Base-by-base conservation (phyloP, 352 stramenopile species). In the Phytophthora multivora region DNA sequence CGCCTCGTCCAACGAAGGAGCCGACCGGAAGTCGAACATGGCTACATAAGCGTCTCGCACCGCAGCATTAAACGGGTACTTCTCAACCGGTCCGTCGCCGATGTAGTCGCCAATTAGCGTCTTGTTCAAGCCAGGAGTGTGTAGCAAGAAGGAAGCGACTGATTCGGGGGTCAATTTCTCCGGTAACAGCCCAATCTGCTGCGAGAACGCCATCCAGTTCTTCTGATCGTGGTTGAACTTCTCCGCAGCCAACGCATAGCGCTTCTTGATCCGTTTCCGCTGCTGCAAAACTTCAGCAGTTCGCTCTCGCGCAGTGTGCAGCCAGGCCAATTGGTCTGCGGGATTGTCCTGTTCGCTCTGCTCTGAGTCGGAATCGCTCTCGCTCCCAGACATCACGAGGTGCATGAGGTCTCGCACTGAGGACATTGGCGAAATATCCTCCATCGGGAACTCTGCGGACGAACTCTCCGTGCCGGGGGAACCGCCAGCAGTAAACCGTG, bases 41-140 rank as follows among this genome's bases (percentile, higher is more conserved):
- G 94, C 73, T 74, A 93, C 77, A 67, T 96, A 96, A 5, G 86
- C 85, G 51, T 96, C 80, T 38, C 87, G 79, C 10, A 94, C 87
- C 0, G 78, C 78, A 15, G 88, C 81, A 64, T 99, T 91, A 75
- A 99, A 99, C 16, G 96, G 94, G 59, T 98, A 98, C 63, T 98
- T 98, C 21, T 98, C 90, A 13, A 88, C 78, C 0, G 97, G 95
- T 13, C 95, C 96, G 62, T 99, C 98, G 23, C 91, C 89, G 4
- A 99, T 82, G 63, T 99, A 99, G 48, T 98, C 90, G 7, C 97
- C 98, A 39, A 99, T 89, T 42, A 97, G 82, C 4, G 88, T 90
- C 76, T 99, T 99, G 73, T 94, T 91, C 2, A 94, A 57, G 1
- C 95, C 93, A 0, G 95, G 88, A 0, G 96, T 98, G 21, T 96